Conservation (phyloP, 352 stramenopile genomes). For the Globisporangium viniferum region DNA sequence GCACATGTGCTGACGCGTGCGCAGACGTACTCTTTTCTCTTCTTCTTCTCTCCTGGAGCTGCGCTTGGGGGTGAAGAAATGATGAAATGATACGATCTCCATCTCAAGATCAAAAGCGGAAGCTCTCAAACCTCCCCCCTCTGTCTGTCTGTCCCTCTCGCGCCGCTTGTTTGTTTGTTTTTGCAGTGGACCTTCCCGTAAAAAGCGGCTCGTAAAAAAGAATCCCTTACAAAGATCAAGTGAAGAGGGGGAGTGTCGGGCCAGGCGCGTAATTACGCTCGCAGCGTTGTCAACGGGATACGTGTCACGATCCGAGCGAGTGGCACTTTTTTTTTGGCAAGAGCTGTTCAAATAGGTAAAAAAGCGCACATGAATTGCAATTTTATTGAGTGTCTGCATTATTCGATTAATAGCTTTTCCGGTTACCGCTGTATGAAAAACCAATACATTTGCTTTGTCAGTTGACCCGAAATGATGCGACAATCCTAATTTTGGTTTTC, state of each 20-base stretch:
- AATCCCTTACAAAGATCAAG: constrained; percentile 7
- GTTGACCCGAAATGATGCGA: no score
- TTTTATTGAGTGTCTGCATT: no score
- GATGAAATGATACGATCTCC: constrained; percentile 17
- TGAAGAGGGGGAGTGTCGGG: not conserved
- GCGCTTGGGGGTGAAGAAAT: constrained; percentile 13
- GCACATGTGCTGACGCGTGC: not conserved
- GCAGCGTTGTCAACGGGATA: constrained; percentile 1
- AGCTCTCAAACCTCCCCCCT: constrained; percentile 8
- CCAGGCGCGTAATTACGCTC: constrained; percentile 5
- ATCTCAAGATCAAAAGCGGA: not conserved
- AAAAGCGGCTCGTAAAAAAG: constrained; percentile 13
- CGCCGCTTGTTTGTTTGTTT: not conserved
- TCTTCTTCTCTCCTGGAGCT: constrained; percentile 2
- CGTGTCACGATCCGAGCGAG: constrained; percentile 2
- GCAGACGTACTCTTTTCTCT: constrained; percentile 24
- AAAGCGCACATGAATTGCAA: no score
- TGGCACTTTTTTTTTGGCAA: no score
- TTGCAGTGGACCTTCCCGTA: constrained; percentile 9
- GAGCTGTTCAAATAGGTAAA: no score
- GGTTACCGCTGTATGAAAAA: no score
- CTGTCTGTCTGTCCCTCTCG: not conserved
- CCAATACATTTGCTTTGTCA: no score
- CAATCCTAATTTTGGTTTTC: no score
- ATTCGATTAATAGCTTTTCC: no score